Evolutionary conservation across 176 grass and related monocot genomes (phyloP), one percentile per base, ranked within the genome.

Genomic region (Neostapfia colusana): DNA sequence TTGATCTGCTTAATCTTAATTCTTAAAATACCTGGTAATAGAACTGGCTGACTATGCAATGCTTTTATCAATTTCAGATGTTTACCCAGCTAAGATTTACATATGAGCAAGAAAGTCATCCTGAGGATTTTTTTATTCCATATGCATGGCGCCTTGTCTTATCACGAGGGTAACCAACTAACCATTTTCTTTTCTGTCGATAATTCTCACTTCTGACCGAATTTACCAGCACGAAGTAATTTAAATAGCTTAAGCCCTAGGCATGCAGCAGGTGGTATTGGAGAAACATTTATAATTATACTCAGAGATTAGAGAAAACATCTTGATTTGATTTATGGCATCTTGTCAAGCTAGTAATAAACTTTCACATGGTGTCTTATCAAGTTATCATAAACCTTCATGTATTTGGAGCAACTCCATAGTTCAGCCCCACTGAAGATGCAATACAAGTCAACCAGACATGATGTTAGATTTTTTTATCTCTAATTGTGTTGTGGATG

Each of bases 101-200:
- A 63, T 99, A 99, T 80, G 91, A 99, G 78, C 95, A 99, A 93
- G 95, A 99, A 85, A 95, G 85, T 88, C 95, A 99, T 69, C 95
- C 91, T 34, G 95, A 99, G 75, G 91, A 95, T 80, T 99, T 99
- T 83, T 99, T 99, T 74, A 99, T 99, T 76, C 95, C 95, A 83
- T 99, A 99, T 87, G 89, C 93, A 64, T 99, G 95, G 91, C 85
- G 89, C 14, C 85, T 99, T 86, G 88, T 92, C 75, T 80, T 99
- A 74, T 86, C 95, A 12, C 74, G 83, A 36, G 95, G 95, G 95
- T 99, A 95, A 84, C 63, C 49, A 77, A 91, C 91, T 99, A 95
- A 84, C 63, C 49, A 77, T 76, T 35, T 41, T 80, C 28, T 70
- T 75, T 46, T 31, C 31, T 81, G 18, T 75, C 11, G 83, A 45